Conservation (phyloP, 257 asterid genomes). For the Hygrophila difformis region DNA sequence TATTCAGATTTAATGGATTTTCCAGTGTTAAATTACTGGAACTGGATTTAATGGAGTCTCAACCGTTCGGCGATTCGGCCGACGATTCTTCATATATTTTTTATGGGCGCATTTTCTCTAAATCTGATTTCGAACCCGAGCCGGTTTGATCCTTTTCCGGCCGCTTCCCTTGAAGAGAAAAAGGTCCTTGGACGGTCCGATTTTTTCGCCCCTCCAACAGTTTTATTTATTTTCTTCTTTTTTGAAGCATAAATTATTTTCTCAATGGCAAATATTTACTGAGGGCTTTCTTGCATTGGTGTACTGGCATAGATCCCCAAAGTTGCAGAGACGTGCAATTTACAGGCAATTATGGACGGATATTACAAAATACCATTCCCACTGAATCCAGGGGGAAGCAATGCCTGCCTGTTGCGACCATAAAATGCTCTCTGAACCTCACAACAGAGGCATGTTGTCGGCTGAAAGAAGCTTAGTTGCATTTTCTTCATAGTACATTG, state of each 20-base stretch:
- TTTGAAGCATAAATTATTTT: neutral
- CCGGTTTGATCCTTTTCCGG: too few relatives aligned
- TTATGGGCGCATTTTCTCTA: too few relatives aligned
- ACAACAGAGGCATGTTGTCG: slow-evolving; percentile 35
- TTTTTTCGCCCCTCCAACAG: too few relatives aligned
- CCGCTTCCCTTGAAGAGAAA: too few relatives aligned
- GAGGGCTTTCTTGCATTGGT: neutral
- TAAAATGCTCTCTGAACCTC: slow-evolving; percentile 46
- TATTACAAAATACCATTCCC: slow-evolving; percentile 84
- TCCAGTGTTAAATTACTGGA: too few relatives aligned
- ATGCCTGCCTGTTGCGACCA: slow-evolving; percentile 49
- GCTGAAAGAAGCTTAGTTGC: slow-evolving; percentile 16
- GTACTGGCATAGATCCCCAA: slow-evolving; percentile 61
- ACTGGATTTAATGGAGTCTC: too few relatives aligned
- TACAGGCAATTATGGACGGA: slow-evolving; percentile 73
- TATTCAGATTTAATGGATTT: too few relatives aligned
- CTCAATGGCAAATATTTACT: neutral
- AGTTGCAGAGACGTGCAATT: slow-evolving; percentile 83
- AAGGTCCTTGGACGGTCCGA: too few relatives aligned
- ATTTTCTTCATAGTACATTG: slow-evolving; percentile 22
- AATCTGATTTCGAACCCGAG: too few relatives aligned
- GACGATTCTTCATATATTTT: too few relatives aligned
- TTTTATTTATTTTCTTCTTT: too few relatives aligned
- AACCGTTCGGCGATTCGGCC: too few relatives aligned
- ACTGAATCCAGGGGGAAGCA: slow-evolving; percentile 65